Evolutionary conservation across 176 grass and related monocot species (phyloP).

Genomic region (Oryza brachyantha): DNA sequence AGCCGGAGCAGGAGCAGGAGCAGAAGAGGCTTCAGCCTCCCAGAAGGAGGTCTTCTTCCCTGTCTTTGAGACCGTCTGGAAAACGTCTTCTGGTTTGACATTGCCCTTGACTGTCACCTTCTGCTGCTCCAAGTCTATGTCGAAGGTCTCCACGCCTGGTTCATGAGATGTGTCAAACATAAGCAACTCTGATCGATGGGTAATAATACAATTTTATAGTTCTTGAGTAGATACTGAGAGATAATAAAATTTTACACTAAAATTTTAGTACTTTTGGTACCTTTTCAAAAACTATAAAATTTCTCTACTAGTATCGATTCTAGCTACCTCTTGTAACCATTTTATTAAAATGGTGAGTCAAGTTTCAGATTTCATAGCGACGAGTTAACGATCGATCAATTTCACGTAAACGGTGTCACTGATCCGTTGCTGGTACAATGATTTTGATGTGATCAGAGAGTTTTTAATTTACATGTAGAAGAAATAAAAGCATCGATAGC

Average conservation of each 20-base stretch:
- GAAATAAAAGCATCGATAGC: not conserved
- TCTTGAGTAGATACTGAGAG: too few relatives aligned
- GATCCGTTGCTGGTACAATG: not conserved
- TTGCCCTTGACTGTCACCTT: slow-evolving; percentile 90
- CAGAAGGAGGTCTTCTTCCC: slow-evolving; percentile 85
- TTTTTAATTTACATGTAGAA: not conserved
- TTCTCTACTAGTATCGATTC: too few relatives aligned
- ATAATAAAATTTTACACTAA: too few relatives aligned
- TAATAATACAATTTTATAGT: too few relatives aligned
- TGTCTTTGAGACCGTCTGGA: slow-evolving; percentile 82
- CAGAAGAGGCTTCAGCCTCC: slow-evolving; percentile 39
- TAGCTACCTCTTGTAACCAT: too few relatives aligned
- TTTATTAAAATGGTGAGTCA: too few relatives aligned
- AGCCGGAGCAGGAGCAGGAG: not conserved
- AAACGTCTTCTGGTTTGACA: slow-evolving; percentile 66
- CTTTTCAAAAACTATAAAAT: too few relatives aligned
- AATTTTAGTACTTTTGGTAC: too few relatives aligned
- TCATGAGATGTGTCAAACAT: slow-evolving; percentile 10
- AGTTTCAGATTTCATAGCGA: not conserved
- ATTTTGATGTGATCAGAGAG: not conserved
- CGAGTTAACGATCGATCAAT: not conserved
- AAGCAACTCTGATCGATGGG: not conserved
- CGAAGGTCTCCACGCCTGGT: slow-evolving; percentile 78
- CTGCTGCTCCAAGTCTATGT: slow-evolving; percentile 80
- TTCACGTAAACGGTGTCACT: too few relatives aligned